Conservation (phyloP, 495 filamentous ascomycete genomes). For the Rusavskia elegans region DNA sequence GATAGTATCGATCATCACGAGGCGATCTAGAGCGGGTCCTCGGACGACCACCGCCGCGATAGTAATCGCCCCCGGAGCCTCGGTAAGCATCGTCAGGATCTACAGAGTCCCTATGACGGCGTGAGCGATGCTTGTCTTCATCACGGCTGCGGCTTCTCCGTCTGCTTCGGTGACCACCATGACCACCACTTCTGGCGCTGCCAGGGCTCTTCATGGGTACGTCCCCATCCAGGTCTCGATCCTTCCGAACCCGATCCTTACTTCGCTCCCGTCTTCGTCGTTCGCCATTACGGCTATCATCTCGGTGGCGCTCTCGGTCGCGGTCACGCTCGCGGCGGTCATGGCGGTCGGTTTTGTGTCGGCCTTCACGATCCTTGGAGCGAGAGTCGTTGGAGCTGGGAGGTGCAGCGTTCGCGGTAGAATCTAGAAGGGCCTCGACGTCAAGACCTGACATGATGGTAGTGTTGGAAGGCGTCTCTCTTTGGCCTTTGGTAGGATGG, state of each 20-base stretch:
- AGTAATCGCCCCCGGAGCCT: slow-evolving; percentile 55
- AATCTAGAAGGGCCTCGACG: slow-evolving; percentile 87
- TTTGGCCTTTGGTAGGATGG: slow-evolving; percentile 7
- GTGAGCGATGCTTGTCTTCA: slow-evolving; percentile 61
- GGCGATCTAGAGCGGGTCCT: slow-evolving; percentile 62
- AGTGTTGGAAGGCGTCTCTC: neutral
- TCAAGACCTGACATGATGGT: slow-evolving; percentile 72
- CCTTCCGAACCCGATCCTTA: slow-evolving; percentile 45
- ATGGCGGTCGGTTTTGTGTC: slow-evolving; percentile 35
- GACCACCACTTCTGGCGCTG: slow-evolving; percentile 70
- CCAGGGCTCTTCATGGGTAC: slow-evolving; percentile 51
- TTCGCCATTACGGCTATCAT: slow-evolving; percentile 43
- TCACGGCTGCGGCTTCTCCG: slow-evolving; percentile 70
- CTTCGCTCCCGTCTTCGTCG: slow-evolving; percentile 42
- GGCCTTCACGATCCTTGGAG: slow-evolving; percentile 41
- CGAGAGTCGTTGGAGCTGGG: slow-evolving; percentile 34
- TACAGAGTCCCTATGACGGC: slow-evolving; percentile 57
- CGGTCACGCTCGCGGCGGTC: slow-evolving; percentile 34
- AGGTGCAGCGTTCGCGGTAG: slow-evolving; percentile 50
- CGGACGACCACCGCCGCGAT: slow-evolving; percentile 52
- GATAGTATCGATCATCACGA: slow-evolving; percentile 61
- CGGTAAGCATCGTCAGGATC: slow-evolving; percentile 44
- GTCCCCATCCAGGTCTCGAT: slow-evolving; percentile 47
- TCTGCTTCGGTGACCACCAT: slow-evolving; percentile 70
- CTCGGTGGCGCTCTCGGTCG: slow-evolving; percentile 32